Conservation (phyloP, 2,329 filamentous ascomycete species). For the Rhynchosporium graminicola region DNA sequence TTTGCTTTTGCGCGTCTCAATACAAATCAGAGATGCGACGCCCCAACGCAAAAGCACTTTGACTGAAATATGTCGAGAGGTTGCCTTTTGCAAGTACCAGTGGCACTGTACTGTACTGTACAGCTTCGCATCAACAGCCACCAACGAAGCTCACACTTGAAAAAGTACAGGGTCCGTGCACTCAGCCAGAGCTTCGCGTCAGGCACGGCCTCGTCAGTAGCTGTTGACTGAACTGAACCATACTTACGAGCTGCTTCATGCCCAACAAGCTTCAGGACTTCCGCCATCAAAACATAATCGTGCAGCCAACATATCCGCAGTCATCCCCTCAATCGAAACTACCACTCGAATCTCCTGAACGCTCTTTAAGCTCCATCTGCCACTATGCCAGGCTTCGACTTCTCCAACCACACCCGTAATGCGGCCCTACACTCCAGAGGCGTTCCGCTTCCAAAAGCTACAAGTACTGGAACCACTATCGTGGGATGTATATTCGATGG, state of each 20-base stretch:
- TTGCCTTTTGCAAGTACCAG: too few relatives aligned
- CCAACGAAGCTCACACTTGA: background rate
- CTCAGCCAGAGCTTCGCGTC: background rate
- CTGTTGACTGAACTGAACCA: background rate
- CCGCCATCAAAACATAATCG: background rate
- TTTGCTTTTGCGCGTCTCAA: background rate
- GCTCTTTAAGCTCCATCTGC: constrained; percentile 29
- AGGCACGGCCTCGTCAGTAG: constrained; percentile 11
- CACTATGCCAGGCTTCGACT: constrained; percentile 96
- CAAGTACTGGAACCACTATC: constrained; percentile 97
- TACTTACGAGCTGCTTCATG: background rate
- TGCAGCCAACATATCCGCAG: background rate
- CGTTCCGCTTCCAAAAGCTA: constrained; percentile 93
- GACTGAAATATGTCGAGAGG: background rate
- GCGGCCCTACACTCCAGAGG: constrained; percentile 90
- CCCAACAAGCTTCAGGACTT: constrained; percentile 2
- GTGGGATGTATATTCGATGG: constrained; percentile 96
- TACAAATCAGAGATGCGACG: background rate
- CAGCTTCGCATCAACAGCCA: background rate
- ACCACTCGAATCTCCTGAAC: constrained; percentile 2
- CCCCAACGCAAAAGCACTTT: background rate
- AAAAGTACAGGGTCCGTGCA: constrained; percentile 1
- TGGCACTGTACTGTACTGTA: too few relatives aligned
- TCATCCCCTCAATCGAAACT: background rate
- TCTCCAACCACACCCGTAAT: constrained; percentile 99